A percentile compares a stretch with the other conserved stretches of the same genome.
These are phyloP conservation scores for Syzygium aqueum DNA, from an alignment of 345 rosid species.

Conservation along the genomic window DNA sequence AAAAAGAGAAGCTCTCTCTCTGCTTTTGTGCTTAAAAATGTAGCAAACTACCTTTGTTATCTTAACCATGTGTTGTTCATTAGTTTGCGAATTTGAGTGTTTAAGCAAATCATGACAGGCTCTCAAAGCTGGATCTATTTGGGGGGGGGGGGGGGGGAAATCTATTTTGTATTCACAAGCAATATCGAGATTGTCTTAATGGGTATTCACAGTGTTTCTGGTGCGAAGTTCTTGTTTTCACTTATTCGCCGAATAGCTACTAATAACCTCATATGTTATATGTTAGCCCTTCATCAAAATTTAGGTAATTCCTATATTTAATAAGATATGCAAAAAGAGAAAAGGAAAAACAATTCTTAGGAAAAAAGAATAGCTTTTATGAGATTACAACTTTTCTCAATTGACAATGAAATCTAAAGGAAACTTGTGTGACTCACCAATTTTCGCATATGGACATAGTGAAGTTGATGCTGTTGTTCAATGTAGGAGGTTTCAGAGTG, in stretches of 20 bases:
- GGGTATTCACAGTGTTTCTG: neutral
- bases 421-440: neutral
- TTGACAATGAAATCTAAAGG: neutral
- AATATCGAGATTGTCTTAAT: neutral
- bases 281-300: neutral
- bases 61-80: neutral
- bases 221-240: neutral
- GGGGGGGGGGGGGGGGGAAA: neutral
- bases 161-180: neutral
- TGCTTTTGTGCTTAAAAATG: neutral
- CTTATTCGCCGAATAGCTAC: neutral
- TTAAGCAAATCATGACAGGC: neutral
- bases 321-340: neutral
- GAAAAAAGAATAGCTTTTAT: neutral
- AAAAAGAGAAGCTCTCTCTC: slow-evolving; percentile 10
- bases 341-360: neutral
- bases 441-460: slow-evolving; percentile 16
- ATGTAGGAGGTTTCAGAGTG: slow-evolving; percentile 17
- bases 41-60: neutral
- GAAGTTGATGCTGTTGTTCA: slow-evolving; percentile 27
- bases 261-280: neutral
- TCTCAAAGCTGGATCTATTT: neutral
- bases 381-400: neutral
- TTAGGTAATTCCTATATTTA: neutral
- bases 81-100: neutral